These are phyloP conservation scores for Penicillium nucicola DNA, from an alignment of 495 filamentous ascomycete genomes.

Conservation along the genomic window DNA sequence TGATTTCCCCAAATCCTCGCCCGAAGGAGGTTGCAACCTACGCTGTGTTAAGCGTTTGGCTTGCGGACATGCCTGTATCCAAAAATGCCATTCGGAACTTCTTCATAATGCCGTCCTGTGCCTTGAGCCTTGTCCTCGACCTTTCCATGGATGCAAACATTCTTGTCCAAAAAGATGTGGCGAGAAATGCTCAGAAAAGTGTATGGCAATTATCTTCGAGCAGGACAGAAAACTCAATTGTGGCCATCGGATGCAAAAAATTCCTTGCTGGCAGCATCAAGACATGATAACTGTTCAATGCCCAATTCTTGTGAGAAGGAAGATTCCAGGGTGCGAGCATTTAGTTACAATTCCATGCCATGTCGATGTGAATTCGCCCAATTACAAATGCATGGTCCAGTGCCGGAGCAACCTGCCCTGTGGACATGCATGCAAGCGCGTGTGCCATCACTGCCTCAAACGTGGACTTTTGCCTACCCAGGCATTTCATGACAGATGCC, in stretches of 20 bases:
- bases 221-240: slow-evolving; percentile 52
- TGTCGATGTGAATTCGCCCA: slow-evolving; percentile 28
- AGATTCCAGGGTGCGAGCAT: slow-evolving; percentile 55
- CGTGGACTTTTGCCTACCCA: slow-evolving; percentile 20
- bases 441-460: slow-evolving; percentile 49
- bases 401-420: slow-evolving; percentile 52
- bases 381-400: slow-evolving; percentile 41
- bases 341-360: slow-evolving; percentile 47
- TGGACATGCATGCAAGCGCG: slow-evolving; percentile 56
- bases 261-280: slow-evolving; percentile 54
- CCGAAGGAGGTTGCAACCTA: slow-evolving; percentile 69
- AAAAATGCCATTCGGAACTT: slow-evolving; percentile 65
- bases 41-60: slow-evolving; percentile 57
- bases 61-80: slow-evolving; percentile 70
- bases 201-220: slow-evolving; percentile 34
- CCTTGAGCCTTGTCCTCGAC: slow-evolving; percentile 56
- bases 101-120: slow-evolving; percentile 65
- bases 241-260: slow-evolving; percentile 47
- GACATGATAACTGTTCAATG: slow-evolving; percentile 35
- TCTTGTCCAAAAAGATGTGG: slow-evolving; percentile 60
- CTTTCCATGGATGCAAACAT: slow-evolving; percentile 57
- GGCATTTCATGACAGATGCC: slow-evolving; percentile 50
- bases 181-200: slow-evolving; percentile 51
- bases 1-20: slow-evolving; percentile 58
- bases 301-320: slow-evolving; percentile 34